Base-by-base conservation (phyloP, 2,329 filamentous ascomycete genomes). In the Paracamarosporium sp. region DNA sequence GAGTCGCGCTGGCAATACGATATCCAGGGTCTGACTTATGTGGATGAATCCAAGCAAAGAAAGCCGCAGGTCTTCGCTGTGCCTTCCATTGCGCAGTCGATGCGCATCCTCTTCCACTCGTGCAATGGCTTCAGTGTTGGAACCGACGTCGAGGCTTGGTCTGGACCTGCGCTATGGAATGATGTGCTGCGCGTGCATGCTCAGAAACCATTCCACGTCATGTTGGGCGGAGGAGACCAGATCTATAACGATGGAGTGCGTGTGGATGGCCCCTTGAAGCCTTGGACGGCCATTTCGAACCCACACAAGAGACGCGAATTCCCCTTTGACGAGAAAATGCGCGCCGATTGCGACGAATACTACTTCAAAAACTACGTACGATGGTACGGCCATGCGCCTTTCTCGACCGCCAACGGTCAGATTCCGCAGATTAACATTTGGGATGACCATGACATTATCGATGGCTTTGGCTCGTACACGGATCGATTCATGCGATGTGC, bases 201-300 rank as follows among this genome's bases (percentile, higher is more conserved):
- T 64, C 71, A 83, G 70, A 81, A 81, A 61, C 86, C 86, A 7
- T 87, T 89, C 73, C 85, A 88, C 68, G 84, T 87, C 63, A 91
- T 89, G 88, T 85, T 97, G 61, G 94, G 94, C 51, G 94, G 94
- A 56, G 94, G 94, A 57, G 94, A 98, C 72, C 94, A 97, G 78
- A 88, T 89, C 64, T 89, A 89, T 77, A 88, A 89, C 63, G 87
- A 89, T 55, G 91, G 91, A 24, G 92, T 98, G 63, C 86, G 94
- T 61, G 92, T 97, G 1, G 82, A 88, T 50, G 94, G 93, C 0
- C 94, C 94, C 1, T 79, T 98, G 61, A 87, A 86, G 67, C 70
- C 78, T 5, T 89, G 87, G 87, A 88, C 86, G 0, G 78, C 81
- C 45, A 88, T 89, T 63, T 64, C 66, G 25, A 88, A 87, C 64